Conservation (phyloP, 441 rosid genomes). For the Dalechampia spathulata region DNA sequence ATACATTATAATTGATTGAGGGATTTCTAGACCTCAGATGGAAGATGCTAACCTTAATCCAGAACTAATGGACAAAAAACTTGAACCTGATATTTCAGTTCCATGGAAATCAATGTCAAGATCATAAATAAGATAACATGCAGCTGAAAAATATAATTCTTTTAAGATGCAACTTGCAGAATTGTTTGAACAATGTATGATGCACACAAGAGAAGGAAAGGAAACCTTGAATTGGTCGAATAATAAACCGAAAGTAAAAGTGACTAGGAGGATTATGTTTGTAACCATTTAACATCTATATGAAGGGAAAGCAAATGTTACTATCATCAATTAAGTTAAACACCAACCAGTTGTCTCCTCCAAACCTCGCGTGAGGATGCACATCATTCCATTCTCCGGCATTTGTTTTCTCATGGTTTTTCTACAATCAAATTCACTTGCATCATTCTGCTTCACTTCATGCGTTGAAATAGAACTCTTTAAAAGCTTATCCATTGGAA, state of each 20-base stretch:
- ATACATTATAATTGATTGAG: too few species aligned
- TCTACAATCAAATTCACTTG: slow-evolving; percentile 24
- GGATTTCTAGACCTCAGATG: background rate
- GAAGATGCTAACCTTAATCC: background rate
- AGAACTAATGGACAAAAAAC: background rate
- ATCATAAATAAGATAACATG: too few species aligned
- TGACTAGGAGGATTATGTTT: background rate
- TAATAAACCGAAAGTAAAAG: background rate
- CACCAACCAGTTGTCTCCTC: slow-evolving; percentile 60
- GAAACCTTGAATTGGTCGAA: background rate
- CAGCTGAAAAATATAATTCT: too few species aligned
- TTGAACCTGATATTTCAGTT: background rate
- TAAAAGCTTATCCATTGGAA: slow-evolving; percentile 30
- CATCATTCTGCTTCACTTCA: slow-evolving; percentile 25
- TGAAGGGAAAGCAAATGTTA: background rate
- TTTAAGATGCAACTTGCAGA: background rate
- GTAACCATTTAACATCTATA: background rate
- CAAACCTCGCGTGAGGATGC: slow-evolving; percentile 34
- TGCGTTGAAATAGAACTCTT: slow-evolving; percentile 17
- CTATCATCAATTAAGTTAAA: slow-evolving; percentile 2
- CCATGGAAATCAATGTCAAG: background rate
- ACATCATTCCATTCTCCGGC: slow-evolving; percentile 29
- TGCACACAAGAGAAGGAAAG: background rate
- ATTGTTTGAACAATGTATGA: background rate
- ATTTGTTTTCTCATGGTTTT: slow-evolving; percentile 25